Conservation (phyloP, 805 yeast genomes). For the Saccharomycopsis capsularis region DNA sequence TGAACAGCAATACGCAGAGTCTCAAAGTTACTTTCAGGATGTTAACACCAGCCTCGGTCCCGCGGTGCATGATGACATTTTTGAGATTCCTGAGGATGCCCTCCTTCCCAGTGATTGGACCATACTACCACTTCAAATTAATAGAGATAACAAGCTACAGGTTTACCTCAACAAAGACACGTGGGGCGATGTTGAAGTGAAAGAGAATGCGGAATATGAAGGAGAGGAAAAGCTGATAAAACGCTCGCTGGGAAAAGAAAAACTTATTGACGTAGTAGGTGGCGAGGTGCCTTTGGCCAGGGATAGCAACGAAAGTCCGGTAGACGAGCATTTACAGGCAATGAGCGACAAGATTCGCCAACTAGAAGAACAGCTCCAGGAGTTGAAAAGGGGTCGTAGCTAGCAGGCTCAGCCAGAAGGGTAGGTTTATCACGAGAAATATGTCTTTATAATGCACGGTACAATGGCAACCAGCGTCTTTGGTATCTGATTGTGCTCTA, state of each 20-base stretch:
- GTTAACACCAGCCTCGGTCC: too few relatives aligned
- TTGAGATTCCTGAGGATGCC: neutral
- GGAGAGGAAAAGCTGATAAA: neutral
- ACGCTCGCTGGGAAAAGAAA: neutral
- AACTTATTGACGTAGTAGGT: neutral
- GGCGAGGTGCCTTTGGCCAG: neutral
- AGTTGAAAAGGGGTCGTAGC: too few relatives aligned
- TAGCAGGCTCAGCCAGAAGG: too few relatives aligned
- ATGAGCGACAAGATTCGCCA: neutral
- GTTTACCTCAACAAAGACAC: neutral
- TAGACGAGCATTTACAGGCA: neutral
- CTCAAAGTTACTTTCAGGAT: too few relatives aligned
- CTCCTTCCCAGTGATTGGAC: constrained; percentile 1
- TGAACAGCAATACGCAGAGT: too few relatives aligned
- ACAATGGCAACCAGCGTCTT: too few relatives aligned
- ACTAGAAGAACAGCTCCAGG: neutral
- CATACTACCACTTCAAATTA: neutral
- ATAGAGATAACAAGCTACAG: neutral
- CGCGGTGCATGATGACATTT: too few relatives aligned
- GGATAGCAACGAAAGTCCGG: neutral
- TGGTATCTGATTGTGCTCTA: too few relatives aligned
- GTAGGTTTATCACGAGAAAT: too few relatives aligned
- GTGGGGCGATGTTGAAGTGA: neutral
- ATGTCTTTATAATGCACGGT: too few relatives aligned
- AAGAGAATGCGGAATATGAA: neutral